Evolutionary conservation across 345 rosid species (phyloP).

Genomic region (Rhizophora apiculata): DNA sequence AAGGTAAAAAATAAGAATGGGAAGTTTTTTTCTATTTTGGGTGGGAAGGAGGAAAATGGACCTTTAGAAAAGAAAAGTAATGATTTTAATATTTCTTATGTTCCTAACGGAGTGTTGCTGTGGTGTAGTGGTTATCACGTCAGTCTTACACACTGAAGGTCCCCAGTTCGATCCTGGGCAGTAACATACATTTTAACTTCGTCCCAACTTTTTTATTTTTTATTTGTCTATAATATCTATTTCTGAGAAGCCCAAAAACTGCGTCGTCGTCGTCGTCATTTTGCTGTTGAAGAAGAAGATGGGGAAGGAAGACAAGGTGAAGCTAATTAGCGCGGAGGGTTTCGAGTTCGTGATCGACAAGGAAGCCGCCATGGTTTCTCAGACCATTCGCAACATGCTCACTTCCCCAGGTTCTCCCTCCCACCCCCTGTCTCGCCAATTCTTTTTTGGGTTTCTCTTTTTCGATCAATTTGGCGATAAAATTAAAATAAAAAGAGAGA

Average conservation of each 20-base stretch:
- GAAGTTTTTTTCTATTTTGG: too few species aligned
- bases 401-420: constrained; percentile 64
- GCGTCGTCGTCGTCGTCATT: too few species aligned
- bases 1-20: too few species aligned
- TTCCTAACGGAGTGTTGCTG: too few species aligned
- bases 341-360: constrained; percentile 72
- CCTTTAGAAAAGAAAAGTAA: too few species aligned
- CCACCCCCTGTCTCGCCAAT: neutral
- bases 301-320: constrained; percentile 68
- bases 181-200: constrained; percentile 7
- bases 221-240: too few species aligned
- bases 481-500: too few species aligned
- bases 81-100: too few species aligned
- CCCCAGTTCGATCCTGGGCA: constrained; percentile 48
- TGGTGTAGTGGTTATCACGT: constrained; percentile 52
- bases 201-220: too few species aligned
- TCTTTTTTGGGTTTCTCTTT: neutral
- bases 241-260: too few species aligned
- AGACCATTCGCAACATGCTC: constrained; percentile 85
- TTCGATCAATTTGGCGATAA: neutral
- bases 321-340: constrained; percentile 77
- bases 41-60: too few species aligned
- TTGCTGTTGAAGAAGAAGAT: constrained; percentile 13
- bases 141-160: constrained; percentile 44
- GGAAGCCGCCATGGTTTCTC: constrained; percentile 91